Percentiles rank a stretch among this genome's conserved stretches.
These are phyloP conservation scores for Cercospora beticola DNA, from an alignment of 2,329 filamentous ascomycete species.

Conservation along the genomic window DNA sequence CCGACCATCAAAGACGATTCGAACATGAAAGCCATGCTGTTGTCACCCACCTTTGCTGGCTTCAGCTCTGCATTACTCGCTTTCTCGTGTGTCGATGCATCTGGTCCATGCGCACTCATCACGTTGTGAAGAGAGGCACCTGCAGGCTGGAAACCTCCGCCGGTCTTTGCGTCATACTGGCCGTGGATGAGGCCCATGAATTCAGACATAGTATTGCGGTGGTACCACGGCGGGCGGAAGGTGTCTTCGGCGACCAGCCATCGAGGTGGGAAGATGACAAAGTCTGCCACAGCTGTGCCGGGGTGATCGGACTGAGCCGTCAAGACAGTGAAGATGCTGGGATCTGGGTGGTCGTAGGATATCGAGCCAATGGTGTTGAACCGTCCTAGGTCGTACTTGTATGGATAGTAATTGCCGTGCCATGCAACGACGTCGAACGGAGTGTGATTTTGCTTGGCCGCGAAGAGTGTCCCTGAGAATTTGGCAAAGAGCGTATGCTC, in stretches of 20 bases:
- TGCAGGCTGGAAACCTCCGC: constrained; percentile 58
- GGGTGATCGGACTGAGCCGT: constrained; percentile 59
- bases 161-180: constrained; percentile 60
- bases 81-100: constrained; percentile 57
- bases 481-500: constrained; percentile 62
- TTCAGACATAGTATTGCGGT: constrained; percentile 67
- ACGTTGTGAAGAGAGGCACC: constrained; percentile 56
- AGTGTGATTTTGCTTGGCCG: constrained; percentile 61
- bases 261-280: constrained; percentile 70
- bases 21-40: constrained; percentile 68
- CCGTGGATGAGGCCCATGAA: constrained; percentile 63
- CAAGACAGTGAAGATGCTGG: constrained; percentile 65
- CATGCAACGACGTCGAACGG: constrained; percentile 72
- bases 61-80: constrained; percentile 56
- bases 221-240: constrained; percentile 71
- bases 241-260: constrained; percentile 70
- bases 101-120: constrained; percentile 54
- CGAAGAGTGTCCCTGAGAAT: constrained; percentile 61
- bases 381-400: constrained; percentile 59
- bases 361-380: constrained; percentile 59
- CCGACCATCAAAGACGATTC: constrained; percentile 69
- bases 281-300: constrained; percentile 63
- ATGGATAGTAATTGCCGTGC: constrained; percentile 67
- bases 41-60: constrained; percentile 59
- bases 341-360: constrained; percentile 65